Evolutionary conservation across 2,329 filamentous ascomycete species (phyloP).

Genomic region (Incumbomyces delicatus): DNA sequence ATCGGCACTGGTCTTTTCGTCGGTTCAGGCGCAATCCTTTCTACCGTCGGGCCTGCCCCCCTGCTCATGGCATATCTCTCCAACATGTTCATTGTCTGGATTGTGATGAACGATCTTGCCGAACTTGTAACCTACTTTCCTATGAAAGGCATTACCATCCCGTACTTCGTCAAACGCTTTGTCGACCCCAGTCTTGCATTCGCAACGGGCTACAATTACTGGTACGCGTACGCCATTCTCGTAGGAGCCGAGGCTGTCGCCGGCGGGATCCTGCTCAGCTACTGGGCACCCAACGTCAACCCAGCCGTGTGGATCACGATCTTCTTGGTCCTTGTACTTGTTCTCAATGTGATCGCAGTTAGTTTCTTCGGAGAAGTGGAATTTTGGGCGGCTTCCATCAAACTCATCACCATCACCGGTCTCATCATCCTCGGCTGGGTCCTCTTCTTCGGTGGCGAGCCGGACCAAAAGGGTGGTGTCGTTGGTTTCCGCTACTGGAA

Average conservation of each 20-base stretch:
- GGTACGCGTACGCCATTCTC: conserved; percentile 51
- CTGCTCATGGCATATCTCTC: conserved; percentile 10
- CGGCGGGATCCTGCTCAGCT: conserved; percentile 51
- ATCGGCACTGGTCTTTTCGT: conserved; percentile 47
- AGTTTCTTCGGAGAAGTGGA: conserved; percentile 45
- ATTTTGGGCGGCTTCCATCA: conserved; percentile 32
- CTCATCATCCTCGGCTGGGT: conserved; percentile 60
- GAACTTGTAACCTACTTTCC: conserved; percentile 42
- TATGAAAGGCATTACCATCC: conserved; percentile 39
- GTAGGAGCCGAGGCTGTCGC: conserved; percentile 63
- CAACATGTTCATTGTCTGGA: conserved; percentile 11
- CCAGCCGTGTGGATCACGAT: conserved; percentile 32
- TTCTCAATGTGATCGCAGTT: conserved; percentile 26
- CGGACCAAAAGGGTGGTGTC: conserved; percentile 35
- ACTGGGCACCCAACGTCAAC: conserved; percentile 47
- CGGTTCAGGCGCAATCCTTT: conserved; percentile 35
- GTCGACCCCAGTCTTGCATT: conserved; percentile 40
- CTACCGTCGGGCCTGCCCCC: conserved; percentile 33
- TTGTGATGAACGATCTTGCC: conserved; percentile 26
- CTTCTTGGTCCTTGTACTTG: conserved; percentile 26
- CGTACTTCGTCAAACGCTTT: conserved; percentile 29
- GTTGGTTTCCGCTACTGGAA: conserved; percentile 72
- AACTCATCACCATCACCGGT: conserved; percentile 57
- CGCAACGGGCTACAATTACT: conserved; percentile 32
- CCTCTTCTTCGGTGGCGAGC: conserved; percentile 55